These are phyloP conservation scores for Ceratobasidium sp. DNA, from an alignment of 1,284 basidiomycete genomes.

Conservation along the genomic window DNA sequence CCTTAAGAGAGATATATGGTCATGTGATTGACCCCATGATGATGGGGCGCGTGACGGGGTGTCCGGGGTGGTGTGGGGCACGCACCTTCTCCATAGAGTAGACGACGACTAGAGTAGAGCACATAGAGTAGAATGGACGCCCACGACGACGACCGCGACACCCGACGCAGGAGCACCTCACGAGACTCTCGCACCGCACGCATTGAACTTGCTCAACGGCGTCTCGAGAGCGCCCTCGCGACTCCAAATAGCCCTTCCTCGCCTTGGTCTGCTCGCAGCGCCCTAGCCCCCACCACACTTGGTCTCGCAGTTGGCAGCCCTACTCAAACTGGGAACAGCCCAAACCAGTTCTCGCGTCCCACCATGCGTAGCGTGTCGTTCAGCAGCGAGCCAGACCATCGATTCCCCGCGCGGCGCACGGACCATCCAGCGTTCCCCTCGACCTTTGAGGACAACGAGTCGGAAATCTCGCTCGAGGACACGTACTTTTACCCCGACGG, in stretches of 20 bases:
- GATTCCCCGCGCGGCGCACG: slow-evolving; percentile 61
- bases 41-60: slow-evolving; percentile 37
- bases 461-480: slow-evolving; percentile 59
- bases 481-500: slow-evolving; percentile 26
- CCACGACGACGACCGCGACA: slow-evolving; percentile 31
- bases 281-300: slow-evolving; percentile 3
- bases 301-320: slow-evolving; percentile 21
- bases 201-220: slow-evolving; percentile 44
- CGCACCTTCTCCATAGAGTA: slow-evolving; percentile 18
- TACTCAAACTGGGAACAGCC: slow-evolving; percentile 21
- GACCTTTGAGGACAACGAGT: slow-evolving; percentile 81
- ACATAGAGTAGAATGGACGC: slow-evolving; percentile 44
- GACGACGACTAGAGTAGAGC: slow-evolving; percentile 35
- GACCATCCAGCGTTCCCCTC: slow-evolving; percentile 67
- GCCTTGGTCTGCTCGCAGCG: slow-evolving; percentile 42
- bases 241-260: slow-evolving; percentile 46
- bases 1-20: neutral
- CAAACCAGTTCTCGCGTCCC: slow-evolving; percentile 19
- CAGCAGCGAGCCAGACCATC: slow-evolving; percentile 46
- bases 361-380: slow-evolving; percentile 49
- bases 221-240: slow-evolving; percentile 46
- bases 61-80: slow-evolving; percentile 13
- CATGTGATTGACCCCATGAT: slow-evolving; percentile 39
- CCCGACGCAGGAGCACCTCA: slow-evolving; percentile 24
- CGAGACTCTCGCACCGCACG: slow-evolving; percentile 43